phyloP scores from a whole-genome alignment of 2,329 filamentous ascomycete genomes.

The Ophiostoma piceae region DNA sequence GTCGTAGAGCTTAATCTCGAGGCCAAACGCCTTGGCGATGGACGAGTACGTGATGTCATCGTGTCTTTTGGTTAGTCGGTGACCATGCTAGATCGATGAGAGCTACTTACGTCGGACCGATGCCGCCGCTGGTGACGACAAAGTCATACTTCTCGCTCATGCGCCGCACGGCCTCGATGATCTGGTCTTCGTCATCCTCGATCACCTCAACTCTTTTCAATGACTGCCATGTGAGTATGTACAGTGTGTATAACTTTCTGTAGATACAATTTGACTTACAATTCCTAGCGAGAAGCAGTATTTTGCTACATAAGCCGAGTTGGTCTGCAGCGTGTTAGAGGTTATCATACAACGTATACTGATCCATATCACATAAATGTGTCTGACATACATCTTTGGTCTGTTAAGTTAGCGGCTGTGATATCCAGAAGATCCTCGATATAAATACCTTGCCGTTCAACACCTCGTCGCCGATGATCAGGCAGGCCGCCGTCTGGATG shows the following conservation, averaged over 20 bases:
- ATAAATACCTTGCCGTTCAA: slow-evolving; percentile 76
- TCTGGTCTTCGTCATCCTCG: slow-evolving; percentile 84
- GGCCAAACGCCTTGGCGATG: slow-evolving; percentile 80
- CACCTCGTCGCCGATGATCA: slow-evolving; percentile 97
- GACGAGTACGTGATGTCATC: slow-evolving; percentile 97
- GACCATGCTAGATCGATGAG: neutral
- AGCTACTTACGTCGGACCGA: slow-evolving; percentile 76
- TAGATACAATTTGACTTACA: slow-evolving; percentile 37
- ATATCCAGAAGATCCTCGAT: neutral
- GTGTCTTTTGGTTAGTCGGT: slow-evolving; percentile 56
- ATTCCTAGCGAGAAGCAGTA: slow-evolving; percentile 60
- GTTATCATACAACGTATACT: neutral
- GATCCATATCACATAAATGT: neutral
- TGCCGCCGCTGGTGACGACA: slow-evolving; percentile 88
- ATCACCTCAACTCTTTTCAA: slow-evolving; percentile 88
- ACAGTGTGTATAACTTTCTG: neutral
- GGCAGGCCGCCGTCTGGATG: slow-evolving; percentile 83
- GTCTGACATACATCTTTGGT: slow-evolving; percentile 26
- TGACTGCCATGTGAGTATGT: neutral
- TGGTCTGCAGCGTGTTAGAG: slow-evolving; percentile 44
- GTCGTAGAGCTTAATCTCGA: slow-evolving; percentile 72
- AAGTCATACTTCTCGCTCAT: slow-evolving; percentile 92
- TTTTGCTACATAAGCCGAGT: slow-evolving; percentile 59
- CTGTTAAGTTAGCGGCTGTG: slow-evolving; percentile 1
- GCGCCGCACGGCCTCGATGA: slow-evolving; percentile 76